Conservation (phyloP, 2,329 filamentous ascomycete species). For the Fusarium zealandicum region DNA sequence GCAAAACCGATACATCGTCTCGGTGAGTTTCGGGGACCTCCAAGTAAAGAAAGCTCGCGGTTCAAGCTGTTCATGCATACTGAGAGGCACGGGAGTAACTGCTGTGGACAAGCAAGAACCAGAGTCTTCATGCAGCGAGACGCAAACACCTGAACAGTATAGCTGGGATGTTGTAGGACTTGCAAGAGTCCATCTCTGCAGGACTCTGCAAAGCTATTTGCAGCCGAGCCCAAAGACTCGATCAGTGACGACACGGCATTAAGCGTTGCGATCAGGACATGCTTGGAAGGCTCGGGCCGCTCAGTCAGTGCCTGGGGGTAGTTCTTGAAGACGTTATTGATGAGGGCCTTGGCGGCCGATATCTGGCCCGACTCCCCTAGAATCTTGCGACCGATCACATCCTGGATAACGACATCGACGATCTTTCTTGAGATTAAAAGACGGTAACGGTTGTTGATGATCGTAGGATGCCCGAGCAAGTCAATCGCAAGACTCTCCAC, state of each 20-base stretch:
- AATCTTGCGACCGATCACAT: constrained; percentile 80
- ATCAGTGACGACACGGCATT: constrained; percentile 83
- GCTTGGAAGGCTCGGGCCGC: constrained; percentile 85
- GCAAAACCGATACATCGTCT: constrained; percentile 89
- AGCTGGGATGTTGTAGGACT: constrained; percentile 92
- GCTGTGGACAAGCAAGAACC: constrained; percentile 88
- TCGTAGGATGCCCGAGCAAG: constrained; percentile 75
- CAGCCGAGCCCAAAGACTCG: constrained; percentile 79
- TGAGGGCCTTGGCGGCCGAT: constrained; percentile 78
- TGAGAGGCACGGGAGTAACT: constrained; percentile 87
- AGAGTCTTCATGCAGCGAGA: constrained; percentile 87
- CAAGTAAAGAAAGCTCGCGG: constrained; percentile 81
- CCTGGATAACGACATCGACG: constrained; percentile 82
- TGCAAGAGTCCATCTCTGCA: constrained; percentile 89
- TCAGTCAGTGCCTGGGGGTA: constrained; percentile 91
- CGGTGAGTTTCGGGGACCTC: constrained; percentile 77
- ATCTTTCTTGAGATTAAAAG: constrained; percentile 85
- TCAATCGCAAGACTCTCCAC: constrained; percentile 82
- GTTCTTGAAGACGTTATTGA: constrained; percentile 91
- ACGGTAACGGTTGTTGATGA: constrained; percentile 86
- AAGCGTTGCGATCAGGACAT: constrained; percentile 79
- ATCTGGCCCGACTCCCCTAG: constrained; percentile 90
- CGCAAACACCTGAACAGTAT: constrained; percentile 91
- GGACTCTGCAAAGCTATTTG: constrained; percentile 77
- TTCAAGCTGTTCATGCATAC: constrained; percentile 96